phyloP scores from a whole-genome alignment of 805 yeast species.

The Candida parachauliodes region DNA sequence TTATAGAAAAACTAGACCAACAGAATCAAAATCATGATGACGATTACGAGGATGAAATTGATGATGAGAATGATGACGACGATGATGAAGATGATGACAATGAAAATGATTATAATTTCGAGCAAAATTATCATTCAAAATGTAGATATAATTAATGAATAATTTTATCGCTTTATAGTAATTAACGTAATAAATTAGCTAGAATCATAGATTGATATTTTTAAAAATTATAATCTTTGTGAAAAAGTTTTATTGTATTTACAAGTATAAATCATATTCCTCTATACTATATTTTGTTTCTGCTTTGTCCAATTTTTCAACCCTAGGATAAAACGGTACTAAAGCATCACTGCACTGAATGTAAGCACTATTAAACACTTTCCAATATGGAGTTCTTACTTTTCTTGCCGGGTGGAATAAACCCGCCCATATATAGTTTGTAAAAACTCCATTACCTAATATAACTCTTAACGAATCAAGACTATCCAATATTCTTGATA shows the following conservation, averaged over 20 bases:
- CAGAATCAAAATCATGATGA: constrained; percentile 9
- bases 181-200: too few species aligned
- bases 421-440: constrained; percentile 83
- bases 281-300: constrained; percentile 32
- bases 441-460: constrained; percentile 69
- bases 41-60: constrained; percentile 11
- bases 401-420: constrained; percentile 89
- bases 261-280: constrained; percentile 48
- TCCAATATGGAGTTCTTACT: constrained; percentile 86
- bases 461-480: constrained; percentile 68
- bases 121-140: too few species aligned
- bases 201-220: too few species aligned
- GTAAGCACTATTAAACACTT: constrained; percentile 70
- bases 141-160: too few species aligned
- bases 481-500: constrained; percentile 74
- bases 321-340: constrained; percentile 76
- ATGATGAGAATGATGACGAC: constrained; percentile 1
- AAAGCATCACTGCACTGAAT: constrained; percentile 69
- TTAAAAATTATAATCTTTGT: too few species aligned
- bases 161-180: too few species aligned
- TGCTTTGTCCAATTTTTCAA: constrained; percentile 30
- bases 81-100: too few species aligned
- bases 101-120: not conserved
- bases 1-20: constrained; percentile 22
- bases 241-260: too few species aligned